phyloP scores from a whole-genome alignment of 768 basidiomycete genomes.

The Kwoniella pini region DNA sequence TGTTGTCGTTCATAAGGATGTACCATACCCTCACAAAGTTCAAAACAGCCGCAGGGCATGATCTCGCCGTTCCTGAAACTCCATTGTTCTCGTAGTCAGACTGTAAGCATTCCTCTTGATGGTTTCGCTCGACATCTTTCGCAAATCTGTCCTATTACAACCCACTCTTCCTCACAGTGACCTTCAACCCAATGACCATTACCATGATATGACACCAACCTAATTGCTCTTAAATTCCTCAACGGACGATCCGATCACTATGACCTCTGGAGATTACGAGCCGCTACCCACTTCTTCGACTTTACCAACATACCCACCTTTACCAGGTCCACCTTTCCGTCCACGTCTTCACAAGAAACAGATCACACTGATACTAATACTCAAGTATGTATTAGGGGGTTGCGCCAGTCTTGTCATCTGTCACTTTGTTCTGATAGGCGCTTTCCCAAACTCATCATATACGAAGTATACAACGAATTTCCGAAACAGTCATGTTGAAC shows the following conservation, averaged over 20 bases:
- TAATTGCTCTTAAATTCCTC: not conserved
- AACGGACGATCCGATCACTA: not conserved
- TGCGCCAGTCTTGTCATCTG: slow-evolving; percentile 13
- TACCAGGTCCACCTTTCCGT: slow-evolving; percentile 5
- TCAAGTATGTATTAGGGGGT: slow-evolving; percentile 20
- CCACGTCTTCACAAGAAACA: not conserved
- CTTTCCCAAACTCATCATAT: slow-evolving; percentile 23
- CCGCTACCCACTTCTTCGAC: slow-evolving; percentile 13
- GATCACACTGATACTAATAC: slow-evolving; percentile 1
- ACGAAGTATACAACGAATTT: slow-evolving; percentile 1
- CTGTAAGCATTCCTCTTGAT: not conserved
- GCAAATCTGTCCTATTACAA: no score
- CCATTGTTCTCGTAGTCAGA: no score
- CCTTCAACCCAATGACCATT: not conserved
- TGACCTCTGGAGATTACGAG: slow-evolving; percentile 10
- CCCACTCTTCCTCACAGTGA: no score
- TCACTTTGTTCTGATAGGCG: slow-evolving; percentile 30
- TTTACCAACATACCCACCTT: slow-evolving; percentile 14
- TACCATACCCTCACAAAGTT: no score
- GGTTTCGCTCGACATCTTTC: no score
- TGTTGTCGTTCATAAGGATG: no score
- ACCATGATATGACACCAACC: not conserved
- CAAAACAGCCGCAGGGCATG: not conserved
- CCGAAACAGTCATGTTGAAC: not conserved
- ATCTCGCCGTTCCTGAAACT: no score